These are phyloP conservation scores for Boletus sp. DNA, from an alignment of 768 basidiomycete genomes.

Conservation along the genomic window DNA sequence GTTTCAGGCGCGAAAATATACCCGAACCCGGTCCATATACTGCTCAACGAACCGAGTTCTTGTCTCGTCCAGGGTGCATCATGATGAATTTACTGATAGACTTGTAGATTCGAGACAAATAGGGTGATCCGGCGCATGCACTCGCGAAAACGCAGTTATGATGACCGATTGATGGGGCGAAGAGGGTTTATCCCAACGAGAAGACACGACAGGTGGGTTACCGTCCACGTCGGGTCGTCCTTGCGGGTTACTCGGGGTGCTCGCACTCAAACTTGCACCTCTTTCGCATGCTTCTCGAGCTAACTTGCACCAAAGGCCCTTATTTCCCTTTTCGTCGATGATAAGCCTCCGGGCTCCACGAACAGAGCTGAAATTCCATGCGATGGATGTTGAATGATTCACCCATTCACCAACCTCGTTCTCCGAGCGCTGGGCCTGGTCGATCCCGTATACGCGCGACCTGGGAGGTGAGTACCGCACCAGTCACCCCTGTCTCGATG, in stretches of 20 bases:
- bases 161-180: neutral
- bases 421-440: neutral
- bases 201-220: neutral
- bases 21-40: neutral
- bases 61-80: neutral
- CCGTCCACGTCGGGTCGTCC: neutral
- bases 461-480: neutral
- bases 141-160: neutral
- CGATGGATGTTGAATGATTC: neutral
- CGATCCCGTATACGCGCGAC: neutral
- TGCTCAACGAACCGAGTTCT: neutral
- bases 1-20: neutral
- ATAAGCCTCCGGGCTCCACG: neutral
- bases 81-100: neutral
- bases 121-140: neutral
- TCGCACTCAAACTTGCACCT: neutral
- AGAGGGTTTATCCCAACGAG: conserved; percentile 3
- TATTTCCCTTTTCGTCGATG: neutral
- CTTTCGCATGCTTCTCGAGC: neutral
- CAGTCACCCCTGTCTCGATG: neutral
- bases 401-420: neutral
- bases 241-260: neutral
- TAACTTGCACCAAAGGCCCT: neutral
- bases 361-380: neutral
- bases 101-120: neutral